phyloP scores from a whole-genome alignment of 1,284 basidiomycete genomes.

The Naganishia liquefaciens region DNA sequence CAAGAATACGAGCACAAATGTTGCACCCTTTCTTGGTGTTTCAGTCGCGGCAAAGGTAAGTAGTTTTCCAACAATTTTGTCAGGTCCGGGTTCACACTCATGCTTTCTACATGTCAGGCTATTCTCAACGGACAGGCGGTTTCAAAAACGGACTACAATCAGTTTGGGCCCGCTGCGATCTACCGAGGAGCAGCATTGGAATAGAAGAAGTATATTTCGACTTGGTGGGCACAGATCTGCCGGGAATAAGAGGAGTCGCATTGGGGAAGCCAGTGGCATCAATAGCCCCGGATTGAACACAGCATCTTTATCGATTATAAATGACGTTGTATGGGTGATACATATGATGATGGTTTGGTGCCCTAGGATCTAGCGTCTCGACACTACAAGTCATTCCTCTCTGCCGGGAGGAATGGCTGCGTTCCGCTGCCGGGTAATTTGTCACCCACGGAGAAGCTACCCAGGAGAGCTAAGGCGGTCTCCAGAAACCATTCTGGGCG shows the following conservation, averaged over 20 bases:
- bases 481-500: slow-evolving; percentile 95
- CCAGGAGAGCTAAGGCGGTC: slow-evolving; percentile 78
- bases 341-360: background rate
- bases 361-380: too few species aligned
- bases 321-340: background rate
- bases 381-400: background rate
- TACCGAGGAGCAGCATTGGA: slow-evolving; percentile 42
- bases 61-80: slow-evolving; percentile 15
- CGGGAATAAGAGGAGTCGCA: too few species aligned
- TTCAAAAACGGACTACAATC: slow-evolving; percentile 53
- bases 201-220: slow-evolving; percentile 12
- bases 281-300: background rate
- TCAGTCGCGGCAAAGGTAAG: slow-evolving; percentile 81
- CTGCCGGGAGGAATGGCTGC: background rate
- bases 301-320: background rate
- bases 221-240: too few species aligned
- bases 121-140: slow-evolving; percentile 45
- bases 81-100: background rate
- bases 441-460: background rate
- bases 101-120: background rate
- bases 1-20: slow-evolving; percentile 75
- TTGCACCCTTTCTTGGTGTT: slow-evolving; percentile 82
- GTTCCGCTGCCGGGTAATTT: background rate
- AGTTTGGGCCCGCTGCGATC: slow-evolving; percentile 49
- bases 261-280: too few species aligned